Evolutionary conservation across 371 early-diverging fungal species (phyloP).

Genomic region (Mycotypha africana): DNA sequence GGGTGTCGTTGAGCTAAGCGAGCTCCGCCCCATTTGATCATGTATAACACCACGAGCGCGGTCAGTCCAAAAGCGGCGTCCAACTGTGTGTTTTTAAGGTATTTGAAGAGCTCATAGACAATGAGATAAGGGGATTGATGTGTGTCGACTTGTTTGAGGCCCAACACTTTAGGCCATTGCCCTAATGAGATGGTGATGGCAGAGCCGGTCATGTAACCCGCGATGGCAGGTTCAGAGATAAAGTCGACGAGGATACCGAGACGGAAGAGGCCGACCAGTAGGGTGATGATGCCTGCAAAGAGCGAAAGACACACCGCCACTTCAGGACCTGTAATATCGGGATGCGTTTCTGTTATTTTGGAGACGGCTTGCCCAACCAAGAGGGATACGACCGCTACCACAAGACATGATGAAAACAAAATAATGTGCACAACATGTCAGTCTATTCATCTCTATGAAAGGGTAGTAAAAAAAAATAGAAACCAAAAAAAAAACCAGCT

Average conservation of each 20-base stretch:
- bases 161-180: slow-evolving; percentile 69
- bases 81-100: slow-evolving; percentile 26
- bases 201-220: slow-evolving; percentile 71
- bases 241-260: slow-evolving; percentile 83
- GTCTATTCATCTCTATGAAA: too few species aligned
- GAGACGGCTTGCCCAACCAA: slow-evolving; percentile 63
- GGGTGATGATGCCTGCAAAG: slow-evolving; percentile 51
- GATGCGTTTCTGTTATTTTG: slow-evolving; percentile 16
- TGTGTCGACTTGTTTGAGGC: slow-evolving; percentile 52
- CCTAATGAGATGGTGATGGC: slow-evolving; percentile 69
- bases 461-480: too few species aligned
- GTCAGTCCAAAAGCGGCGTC: slow-evolving; percentile 49
- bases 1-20: slow-evolving; percentile 23
- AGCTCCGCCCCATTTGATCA: slow-evolving; percentile 26
- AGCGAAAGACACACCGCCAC: slow-evolving; percentile 52
- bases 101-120: slow-evolving; percentile 36
- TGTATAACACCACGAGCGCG: slow-evolving; percentile 33
- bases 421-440: background rate
- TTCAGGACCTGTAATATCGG: slow-evolving; percentile 28
- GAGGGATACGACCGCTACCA: slow-evolving; percentile 70
- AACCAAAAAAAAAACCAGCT: background rate
- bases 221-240: slow-evolving; percentile 69
- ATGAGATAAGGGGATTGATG: slow-evolving; percentile 51
- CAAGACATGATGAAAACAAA: background rate
- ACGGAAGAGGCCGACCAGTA: slow-evolving; percentile 64